Base-by-base conservation (phyloP, 2,329 filamentous ascomycete species). In the Cercospora brassicicola region DNA sequence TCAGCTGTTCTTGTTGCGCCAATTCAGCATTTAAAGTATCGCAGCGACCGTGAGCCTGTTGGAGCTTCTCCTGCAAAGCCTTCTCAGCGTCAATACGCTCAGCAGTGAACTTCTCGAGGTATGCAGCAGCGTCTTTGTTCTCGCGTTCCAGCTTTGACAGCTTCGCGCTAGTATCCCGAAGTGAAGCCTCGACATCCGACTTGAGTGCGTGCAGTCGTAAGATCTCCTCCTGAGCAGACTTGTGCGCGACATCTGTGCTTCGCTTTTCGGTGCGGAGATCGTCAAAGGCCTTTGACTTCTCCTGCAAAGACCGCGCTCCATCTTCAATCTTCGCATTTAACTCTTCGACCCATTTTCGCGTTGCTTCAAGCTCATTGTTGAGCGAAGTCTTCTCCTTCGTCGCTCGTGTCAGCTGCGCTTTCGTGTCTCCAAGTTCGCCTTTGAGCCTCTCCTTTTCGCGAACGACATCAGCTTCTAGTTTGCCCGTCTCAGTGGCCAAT, bases 131-230 rank as follows among this genome's bases (percentile, higher is more conserved):
- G 9, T 71, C 65, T 20, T 61, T 64, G 39, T 70, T 73, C 36
- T 75, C 69, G 13, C 61, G 64, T 51, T 75, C 73, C 15, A 76
- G 68, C 30, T 67, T 64, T 3, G 65, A 26, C 1, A 73, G 48
- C n/a, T 68, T 68, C 26, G 65, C 67, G 39, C 67, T 65, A 28
- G 67, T 69, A 4, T 67, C 66, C 13, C 60, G 57, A 8, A 69
- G 53, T 2, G 66, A 59, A 26, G 57, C 60, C 33, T 74, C 67
- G 6, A 64, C 36, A 9, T 72, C 69, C n/a, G 65, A 33, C 33
- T 73, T 73, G 64, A 69, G 51, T 31, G 56, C 62, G 48, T 68
- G 45, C 28, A 71, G 31, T 10, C 33, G 18, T 13, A 63, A 18
- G 4, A 69, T 62, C 18, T 67, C 66, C 36, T 69, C 42, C 23